These are phyloP conservation scores for Penicillium cataractarum DNA, from an alignment of 495 filamentous ascomycete genomes.

Conservation along the genomic window DNA sequence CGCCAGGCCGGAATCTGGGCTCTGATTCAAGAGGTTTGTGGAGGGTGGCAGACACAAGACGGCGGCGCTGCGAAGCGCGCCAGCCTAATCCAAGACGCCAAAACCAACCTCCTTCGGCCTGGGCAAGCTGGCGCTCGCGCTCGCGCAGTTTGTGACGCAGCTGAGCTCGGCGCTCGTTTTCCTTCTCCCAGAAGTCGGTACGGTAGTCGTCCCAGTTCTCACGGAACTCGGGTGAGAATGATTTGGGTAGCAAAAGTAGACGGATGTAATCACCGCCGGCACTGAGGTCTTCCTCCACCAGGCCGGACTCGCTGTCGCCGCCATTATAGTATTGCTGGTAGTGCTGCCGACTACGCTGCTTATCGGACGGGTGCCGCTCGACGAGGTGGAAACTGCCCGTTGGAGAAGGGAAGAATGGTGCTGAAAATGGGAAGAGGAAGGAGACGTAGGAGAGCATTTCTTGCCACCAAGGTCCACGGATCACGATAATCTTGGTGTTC, in stretches of 20 bases:
- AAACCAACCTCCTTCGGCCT: constrained; percentile 73
- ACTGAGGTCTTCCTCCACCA: constrained; percentile 77
- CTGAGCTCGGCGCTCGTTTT: constrained; percentile 83
- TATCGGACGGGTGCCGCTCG: constrained; percentile 55
- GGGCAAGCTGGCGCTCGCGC: constrained; percentile 65
- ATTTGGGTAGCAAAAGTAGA: constrained; percentile 87
- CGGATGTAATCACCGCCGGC: constrained; percentile 90
- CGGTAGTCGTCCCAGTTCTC: constrained; percentile 96
- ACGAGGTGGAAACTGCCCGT: constrained; percentile 69
- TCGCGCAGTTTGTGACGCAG: constrained; percentile 69
- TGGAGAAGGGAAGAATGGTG: constrained; percentile 63
- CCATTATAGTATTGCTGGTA: constrained; percentile 45
- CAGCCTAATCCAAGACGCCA: constrained; percentile 70
- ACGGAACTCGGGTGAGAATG: constrained; percentile 92
- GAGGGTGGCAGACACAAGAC: constrained; percentile 37
- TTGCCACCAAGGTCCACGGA: constrained; percentile 80
- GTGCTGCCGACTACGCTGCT: constrained; percentile 42
- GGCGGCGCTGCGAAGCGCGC: constrained; percentile 58
- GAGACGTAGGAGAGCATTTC: constrained; percentile 70
- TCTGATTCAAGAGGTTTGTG: constrained; percentile 30
- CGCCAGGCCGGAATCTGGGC: constrained; percentile 27
- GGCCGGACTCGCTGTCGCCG: constrained; percentile 58
- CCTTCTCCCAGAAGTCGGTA: constrained; percentile 92
- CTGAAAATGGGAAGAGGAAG: constrained; percentile 75
- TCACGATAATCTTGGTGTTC: constrained; percentile 93